Evolutionary conservation across 352 stramenopile genomes (phyloP), one percentile per base, ranked within the genome.

Genomic region (Pythium volutum): DNA sequence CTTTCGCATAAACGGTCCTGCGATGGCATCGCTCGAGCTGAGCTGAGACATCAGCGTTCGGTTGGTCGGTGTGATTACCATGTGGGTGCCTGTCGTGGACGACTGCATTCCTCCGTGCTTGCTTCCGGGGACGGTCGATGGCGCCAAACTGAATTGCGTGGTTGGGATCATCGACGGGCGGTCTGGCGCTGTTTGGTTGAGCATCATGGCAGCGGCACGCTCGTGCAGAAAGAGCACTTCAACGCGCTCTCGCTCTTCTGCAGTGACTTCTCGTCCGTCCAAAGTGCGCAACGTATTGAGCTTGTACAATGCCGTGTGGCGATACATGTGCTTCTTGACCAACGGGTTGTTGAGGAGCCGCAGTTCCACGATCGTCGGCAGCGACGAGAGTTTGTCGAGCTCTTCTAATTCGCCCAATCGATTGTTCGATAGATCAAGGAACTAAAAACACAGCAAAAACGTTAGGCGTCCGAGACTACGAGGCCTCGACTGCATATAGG

Each of bases 271-370:
- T 25, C 75, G 76, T 1, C 77, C 77, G 53, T 96, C 87, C 2
- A 96, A 54, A 14, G 46, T 75, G 47, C 76, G 68, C 6, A 96
- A 60, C 6, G 67, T 66, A 14, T 70, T 67, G 33, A 95, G 73
- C 34, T 79, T 78, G 61, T 75, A 83, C 31, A 96, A 25, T 5
- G 90, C 53, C 14, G 76, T 84, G 10, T 87, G 74, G 3, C 87
- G 84, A 59, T 93, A 96, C 54, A 94, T 59, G 39, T 95, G 83
- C 58, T 93, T 93, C 56, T 94, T 91, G 2, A 75, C 72, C 31
- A 96, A 26, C 3, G 87, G 81, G 38, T 96, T 96, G 66, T 86
- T 89, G 22, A 54, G 48, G 15, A 94, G 38, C 6, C 70, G 70
- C 15, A 96, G 60, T 29, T 94, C 81, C 8, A 80, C 34, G 23